Conservation (phyloP, 1,284 basidiomycete species). For the Volvariella surrecta region DNA sequence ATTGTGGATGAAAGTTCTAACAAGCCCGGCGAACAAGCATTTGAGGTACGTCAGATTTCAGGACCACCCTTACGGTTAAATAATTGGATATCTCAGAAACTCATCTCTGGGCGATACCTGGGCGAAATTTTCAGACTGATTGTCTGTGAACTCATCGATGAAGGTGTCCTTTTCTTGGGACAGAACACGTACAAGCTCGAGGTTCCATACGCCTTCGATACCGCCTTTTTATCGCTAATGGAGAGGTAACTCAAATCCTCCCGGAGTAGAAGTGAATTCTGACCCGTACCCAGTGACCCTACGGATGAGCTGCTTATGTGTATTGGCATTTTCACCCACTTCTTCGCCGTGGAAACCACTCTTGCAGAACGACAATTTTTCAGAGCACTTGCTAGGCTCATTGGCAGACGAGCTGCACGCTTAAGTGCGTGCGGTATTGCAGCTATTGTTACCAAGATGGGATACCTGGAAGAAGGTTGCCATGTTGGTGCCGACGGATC, state of each 20-base stretch:
- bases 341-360: constrained; percentile 91
- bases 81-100: constrained; percentile 55
- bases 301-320: constrained; percentile 98
- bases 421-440: constrained; percentile 91
- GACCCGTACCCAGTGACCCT: constrained; percentile 56
- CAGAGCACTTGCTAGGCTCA: constrained; percentile 82
- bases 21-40: constrained; percentile 94
- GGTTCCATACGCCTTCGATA: constrained; percentile 88
- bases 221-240: constrained; percentile 94
- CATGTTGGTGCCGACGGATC: constrained; percentile 88
- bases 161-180: constrained; percentile 94
- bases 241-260: constrained; percentile 68
- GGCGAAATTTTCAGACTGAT: constrained; percentile 94
- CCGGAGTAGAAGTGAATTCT: too few relatives aligned
- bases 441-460: constrained; percentile 89
- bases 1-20: constrained; percentile 92
- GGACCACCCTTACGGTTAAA: neutral
- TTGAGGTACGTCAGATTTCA: constrained; percentile 45
- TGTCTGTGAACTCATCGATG: constrained; percentile 92
- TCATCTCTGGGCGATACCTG: constrained; percentile 96
- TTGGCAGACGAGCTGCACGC: constrained; percentile 84
- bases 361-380: constrained; percentile 94
- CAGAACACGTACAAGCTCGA: constrained; percentile 98
- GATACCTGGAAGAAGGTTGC: constrained; percentile 75
- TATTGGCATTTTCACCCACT: constrained; percentile 94